Evolutionary conservation across 1,139 yeast species (phyloP).

Genomic region (Hyphopichia khmerensis): DNA sequence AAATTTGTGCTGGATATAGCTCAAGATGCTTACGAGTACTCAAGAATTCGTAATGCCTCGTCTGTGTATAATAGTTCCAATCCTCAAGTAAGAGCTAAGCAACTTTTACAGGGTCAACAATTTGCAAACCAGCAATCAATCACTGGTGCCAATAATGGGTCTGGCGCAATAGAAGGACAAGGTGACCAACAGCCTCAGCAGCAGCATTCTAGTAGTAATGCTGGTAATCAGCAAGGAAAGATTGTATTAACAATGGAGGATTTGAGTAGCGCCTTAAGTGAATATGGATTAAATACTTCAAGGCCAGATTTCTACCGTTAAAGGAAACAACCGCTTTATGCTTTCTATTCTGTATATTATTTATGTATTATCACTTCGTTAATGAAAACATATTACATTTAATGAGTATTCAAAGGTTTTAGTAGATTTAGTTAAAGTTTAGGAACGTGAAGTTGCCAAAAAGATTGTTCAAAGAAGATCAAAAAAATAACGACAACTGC

Average conservation of each 20-base stretch:
- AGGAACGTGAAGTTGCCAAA: no score
- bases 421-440: no score
- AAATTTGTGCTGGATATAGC: constrained; percentile 93
- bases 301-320: constrained; percentile 88
- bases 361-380: not conserved
- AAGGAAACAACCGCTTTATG: not conserved
- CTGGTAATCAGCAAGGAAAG: constrained; percentile 69
- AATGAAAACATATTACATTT: no score
- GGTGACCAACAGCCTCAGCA: constrained; percentile 33
- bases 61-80: constrained; percentile 82
- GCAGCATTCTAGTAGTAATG: constrained; percentile 35
- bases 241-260: constrained; percentile 87
- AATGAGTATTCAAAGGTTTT: no score
- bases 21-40: constrained; percentile 93
- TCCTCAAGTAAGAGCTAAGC: constrained; percentile 84
- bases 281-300: constrained; percentile 87
- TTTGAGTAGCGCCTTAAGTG: constrained; percentile 80
- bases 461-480: constrained; percentile 1
- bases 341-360: not conserved
- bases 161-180: constrained; percentile 37
- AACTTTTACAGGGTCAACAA: constrained; percentile 69
- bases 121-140: constrained; percentile 46
- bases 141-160: constrained; percentile 36
- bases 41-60: constrained; percentile 81
- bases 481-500: constrained; percentile 49